phyloP scores from a whole-genome alignment of 2,329 filamentous ascomycete genomes.

The Aureobasidium sp. region DNA sequence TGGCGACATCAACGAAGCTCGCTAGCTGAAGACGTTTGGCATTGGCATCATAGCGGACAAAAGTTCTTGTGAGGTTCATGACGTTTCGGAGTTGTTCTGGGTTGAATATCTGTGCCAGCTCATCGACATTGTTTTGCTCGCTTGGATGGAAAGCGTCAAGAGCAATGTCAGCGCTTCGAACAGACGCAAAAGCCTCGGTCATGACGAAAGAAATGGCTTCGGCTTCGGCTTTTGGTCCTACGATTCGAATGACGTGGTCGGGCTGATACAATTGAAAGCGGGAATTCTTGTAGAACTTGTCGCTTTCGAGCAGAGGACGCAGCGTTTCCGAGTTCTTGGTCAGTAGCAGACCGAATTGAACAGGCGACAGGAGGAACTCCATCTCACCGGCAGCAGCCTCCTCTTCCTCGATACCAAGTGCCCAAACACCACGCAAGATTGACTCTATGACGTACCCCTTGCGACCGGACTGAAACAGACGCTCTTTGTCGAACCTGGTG shows the following conservation, averaged over 20 bases:
- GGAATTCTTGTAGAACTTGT: conserved; percentile 16
- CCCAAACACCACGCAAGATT: conserved; percentile 16
- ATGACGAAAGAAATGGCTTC: conserved; percentile 13
- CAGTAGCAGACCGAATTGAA: conserved; percentile 16
- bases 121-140: neutral
- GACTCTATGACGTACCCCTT: neutral
- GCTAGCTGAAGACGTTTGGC: conserved; percentile 12
- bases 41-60: neutral
- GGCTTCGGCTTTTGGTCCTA: conserved; percentile 17
- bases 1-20: conserved; percentile 7
- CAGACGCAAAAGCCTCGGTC: conserved; percentile 8
- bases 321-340: conserved; percentile 12
- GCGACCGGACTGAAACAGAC: neutral
- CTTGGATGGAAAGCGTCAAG: conserved; percentile 1
- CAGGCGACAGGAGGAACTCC: conserved; percentile 14
- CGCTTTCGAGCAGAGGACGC: conserved; percentile 2
- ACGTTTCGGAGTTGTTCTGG: neutral
- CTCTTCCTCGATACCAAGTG: conserved; percentile 15
- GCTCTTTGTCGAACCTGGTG: neutral
- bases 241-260: conserved; percentile 14
- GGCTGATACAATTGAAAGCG: conserved; percentile 11
- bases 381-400: conserved; percentile 10
- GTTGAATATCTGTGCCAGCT: neutral
- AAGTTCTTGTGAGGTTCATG: conserved; percentile 15
- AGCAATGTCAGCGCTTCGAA: neutral